These are phyloP conservation scores for Brassica incana DNA, from an alignment of 345 rosid genomes.

Conservation along the genomic window DNA sequence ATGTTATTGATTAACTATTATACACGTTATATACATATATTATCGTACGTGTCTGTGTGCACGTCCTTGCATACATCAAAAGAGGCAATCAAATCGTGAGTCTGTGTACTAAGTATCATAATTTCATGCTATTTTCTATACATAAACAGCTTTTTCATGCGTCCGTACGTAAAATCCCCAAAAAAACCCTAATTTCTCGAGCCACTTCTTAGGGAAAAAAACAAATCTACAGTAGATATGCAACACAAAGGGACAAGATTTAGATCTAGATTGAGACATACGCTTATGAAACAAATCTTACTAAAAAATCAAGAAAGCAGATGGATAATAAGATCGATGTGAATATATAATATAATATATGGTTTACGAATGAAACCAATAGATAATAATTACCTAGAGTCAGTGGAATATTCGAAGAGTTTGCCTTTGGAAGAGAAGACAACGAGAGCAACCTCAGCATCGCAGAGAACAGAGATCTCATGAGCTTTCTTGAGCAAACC, in stretches of 20 bases:
- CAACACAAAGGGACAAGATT: slow-evolving; percentile 10
- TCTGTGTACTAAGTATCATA: slow-evolving; percentile 34
- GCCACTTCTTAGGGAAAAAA: slow-evolving; percentile 38
- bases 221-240: slow-evolving; percentile 29
- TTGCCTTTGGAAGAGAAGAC: slow-evolving; percentile 86
- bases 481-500: slow-evolving; percentile 83
- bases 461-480: slow-evolving; percentile 87
- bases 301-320: slow-evolving; percentile 8
- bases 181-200: slow-evolving; percentile 41
- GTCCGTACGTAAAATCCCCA: slow-evolving; percentile 35
- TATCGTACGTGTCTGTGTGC: slow-evolving; percentile 27
- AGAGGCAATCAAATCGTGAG: slow-evolving; percentile 31
- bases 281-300: neutral
- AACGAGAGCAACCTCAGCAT: slow-evolving; percentile 76
- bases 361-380: neutral
- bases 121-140: slow-evolving; percentile 36
- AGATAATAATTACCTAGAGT: slow-evolving; percentile 52
- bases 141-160: slow-evolving; percentile 29
- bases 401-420: slow-evolving; percentile 74
- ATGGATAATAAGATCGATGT: slow-evolving; percentile 25
- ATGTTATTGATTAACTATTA: neutral
- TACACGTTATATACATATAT: slow-evolving; percentile 5
- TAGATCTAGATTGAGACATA: slow-evolving; percentile 11
- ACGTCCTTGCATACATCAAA: slow-evolving; percentile 38
- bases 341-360: neutral